These are phyloP conservation scores for Citrus unshiu DNA, from an alignment of 345 rosid species.

Conservation along the genomic window DNA sequence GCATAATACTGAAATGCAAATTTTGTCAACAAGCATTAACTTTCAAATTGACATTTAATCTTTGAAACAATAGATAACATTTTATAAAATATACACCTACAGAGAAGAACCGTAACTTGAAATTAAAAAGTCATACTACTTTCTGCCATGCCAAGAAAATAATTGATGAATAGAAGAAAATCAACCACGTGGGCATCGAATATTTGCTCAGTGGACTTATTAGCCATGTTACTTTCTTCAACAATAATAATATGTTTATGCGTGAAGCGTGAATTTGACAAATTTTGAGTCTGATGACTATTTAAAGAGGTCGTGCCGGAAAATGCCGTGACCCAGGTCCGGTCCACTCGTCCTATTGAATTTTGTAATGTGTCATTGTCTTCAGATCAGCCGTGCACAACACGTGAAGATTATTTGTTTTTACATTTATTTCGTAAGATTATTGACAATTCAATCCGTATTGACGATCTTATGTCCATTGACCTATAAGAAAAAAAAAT, in stretches of 20 bases:
- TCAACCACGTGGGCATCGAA: not conserved
- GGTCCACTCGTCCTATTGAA: not conserved
- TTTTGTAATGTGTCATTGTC: not conserved
- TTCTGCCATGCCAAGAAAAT: too few relatives aligned
- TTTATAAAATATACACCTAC: too few relatives aligned
- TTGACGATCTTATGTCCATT: too few relatives aligned
- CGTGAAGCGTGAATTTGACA: not conserved
- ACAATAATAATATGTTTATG: not conserved
- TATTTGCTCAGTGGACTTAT: not conserved
- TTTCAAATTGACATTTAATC: not conserved
- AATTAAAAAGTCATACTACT: not conserved
- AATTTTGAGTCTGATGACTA: not conserved
- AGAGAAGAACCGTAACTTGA: not conserved
- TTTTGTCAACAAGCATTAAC: not conserved
- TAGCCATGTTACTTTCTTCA: not conserved
- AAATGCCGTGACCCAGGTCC: not conserved
- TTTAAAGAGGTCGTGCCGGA: not conserved
- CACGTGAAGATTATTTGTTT: not conserved
- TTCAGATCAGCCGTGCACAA: not conserved
- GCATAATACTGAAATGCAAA: not conserved
- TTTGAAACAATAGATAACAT: too few relatives aligned
- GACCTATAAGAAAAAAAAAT: too few relatives aligned
- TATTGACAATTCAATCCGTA: too few relatives aligned
- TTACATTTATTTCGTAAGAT: too few relatives aligned
- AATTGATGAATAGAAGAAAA: too few relatives aligned